phyloP scores from a whole-genome alignment of 2,329 filamentous ascomycete genomes.

The Penicillium polonicum region DNA sequence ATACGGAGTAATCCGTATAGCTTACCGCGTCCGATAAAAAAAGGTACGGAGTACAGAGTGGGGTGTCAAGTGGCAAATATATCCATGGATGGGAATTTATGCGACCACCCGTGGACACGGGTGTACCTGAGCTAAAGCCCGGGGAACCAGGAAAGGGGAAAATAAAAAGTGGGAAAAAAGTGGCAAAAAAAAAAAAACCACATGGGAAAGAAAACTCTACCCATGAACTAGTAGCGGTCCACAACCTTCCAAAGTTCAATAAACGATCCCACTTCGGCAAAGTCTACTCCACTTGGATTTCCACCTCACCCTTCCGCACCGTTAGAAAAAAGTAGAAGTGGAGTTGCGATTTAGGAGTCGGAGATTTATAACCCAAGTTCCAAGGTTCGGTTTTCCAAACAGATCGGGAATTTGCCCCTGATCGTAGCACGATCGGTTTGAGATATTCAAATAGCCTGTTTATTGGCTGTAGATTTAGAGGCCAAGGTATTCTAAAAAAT shows the following conservation, averaged over 20 bases:
- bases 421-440: neutral
- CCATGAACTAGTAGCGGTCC: constrained; percentile 20
- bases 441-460: neutral
- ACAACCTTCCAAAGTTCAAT: constrained; percentile 21
- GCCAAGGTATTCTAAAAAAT: neutral
- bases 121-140: constrained; percentile 11
- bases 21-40: neutral
- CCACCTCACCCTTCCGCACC: constrained; percentile 22
- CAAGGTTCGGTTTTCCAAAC: neutral
- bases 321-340: constrained; percentile 21
- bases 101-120: constrained; percentile 1
- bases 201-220: constrained; percentile 20
- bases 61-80: constrained; percentile 4
- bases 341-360: constrained; percentile 7
- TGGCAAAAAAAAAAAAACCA: constrained; percentile 13
- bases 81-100: neutral
- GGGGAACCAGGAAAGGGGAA: constrained; percentile 8
- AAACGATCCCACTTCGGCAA: constrained; percentile 18
- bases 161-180: constrained; percentile 13
- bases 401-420: constrained; percentile 3
- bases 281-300: constrained; percentile 16
- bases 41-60: constrained; percentile 3
- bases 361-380: constrained; percentile 4
- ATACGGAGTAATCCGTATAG: neutral
- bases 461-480: neutral